Percentiles rank a stretch among this genome's conserved stretches.
These are phyloP conservation scores for Colletotrichum aenigma DNA, from an alignment of 2,329 filamentous ascomycete species.

Conservation along the genomic window DNA sequence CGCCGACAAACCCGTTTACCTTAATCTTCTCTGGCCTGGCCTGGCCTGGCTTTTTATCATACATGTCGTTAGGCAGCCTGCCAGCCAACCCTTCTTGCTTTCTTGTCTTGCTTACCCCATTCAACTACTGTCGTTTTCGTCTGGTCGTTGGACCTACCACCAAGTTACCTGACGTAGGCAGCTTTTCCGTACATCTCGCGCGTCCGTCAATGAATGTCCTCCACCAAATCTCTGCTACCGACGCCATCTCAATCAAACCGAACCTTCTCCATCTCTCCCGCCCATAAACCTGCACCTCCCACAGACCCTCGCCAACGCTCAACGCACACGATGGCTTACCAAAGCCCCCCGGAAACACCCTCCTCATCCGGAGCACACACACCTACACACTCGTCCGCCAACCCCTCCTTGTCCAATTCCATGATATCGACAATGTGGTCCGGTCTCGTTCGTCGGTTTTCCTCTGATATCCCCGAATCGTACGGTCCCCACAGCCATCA, in stretches of 20 bases:
- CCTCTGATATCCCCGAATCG: constrained; percentile 45
- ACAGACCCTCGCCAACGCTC: background rate
- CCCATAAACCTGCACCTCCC: background rate
- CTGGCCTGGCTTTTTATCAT: background rate
- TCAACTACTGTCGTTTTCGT: background rate
- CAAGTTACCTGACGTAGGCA: background rate
- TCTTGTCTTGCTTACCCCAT: background rate
- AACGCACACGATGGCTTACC: constrained; percentile 8
- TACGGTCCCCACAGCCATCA: constrained; percentile 24
- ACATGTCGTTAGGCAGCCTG: background rate
- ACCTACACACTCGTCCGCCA: constrained; percentile 27
- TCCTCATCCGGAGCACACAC: constrained; percentile 30
- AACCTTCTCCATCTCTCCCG: background rate
- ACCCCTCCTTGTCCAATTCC: constrained; percentile 32
- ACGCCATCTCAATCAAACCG: background rate
- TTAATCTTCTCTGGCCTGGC: background rate
- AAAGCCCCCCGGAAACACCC: constrained; percentile 20
- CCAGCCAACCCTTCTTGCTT: background rate
- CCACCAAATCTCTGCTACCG: background rate
- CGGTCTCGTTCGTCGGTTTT: constrained; percentile 72
- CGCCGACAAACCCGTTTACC: background rate
- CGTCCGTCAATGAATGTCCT: background rate
- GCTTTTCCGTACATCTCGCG: background rate
- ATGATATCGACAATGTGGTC: constrained; percentile 51
- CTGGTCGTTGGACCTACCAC: background rate